A percentile compares a stretch with the other conserved stretches of the same genome.
Evolutionary conservation across 257 asterid genomes (phyloP).

Genomic region (Solanum etuberosum): DNA sequence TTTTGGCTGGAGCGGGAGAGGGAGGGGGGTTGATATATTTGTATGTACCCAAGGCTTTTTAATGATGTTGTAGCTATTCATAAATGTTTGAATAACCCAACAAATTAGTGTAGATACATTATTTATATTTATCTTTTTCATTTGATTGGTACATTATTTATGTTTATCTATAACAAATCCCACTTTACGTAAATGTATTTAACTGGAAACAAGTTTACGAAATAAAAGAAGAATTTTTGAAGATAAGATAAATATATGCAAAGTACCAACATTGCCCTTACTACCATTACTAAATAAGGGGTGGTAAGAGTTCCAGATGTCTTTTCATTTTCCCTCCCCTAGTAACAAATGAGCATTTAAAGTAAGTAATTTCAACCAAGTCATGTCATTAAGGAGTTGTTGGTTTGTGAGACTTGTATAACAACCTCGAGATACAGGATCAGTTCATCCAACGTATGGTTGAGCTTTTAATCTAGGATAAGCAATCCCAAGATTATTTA

Average conservation of each 20-base stretch:
- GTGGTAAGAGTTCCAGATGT: not conserved
- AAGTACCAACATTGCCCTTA: not conserved
- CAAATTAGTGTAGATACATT: not conserved
- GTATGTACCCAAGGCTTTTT: not conserved
- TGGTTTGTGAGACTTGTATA: not conserved
- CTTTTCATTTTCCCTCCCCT: not conserved
- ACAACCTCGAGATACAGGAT: not conserved
- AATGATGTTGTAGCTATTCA: not conserved
- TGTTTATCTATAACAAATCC: not conserved
- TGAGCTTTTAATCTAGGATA: not conserved
- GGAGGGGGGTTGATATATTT: not conserved
- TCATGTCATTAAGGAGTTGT: not conserved
- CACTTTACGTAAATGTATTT: not conserved
- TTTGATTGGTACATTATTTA: not conserved
- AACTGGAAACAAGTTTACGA: not conserved
- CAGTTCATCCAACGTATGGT: not conserved
- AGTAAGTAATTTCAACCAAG: not conserved
- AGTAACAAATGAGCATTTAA: not conserved
- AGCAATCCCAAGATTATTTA: not conserved
- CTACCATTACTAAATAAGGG: not conserved
- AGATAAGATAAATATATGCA: not conserved
- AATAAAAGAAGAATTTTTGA: not conserved
- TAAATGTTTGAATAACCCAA: not conserved
- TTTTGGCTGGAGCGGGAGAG: not conserved
- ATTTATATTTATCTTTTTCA: not conserved